Percentiles rank a stretch among this genome's conserved stretches.
Conservation (phyloP, 345 rosid species). For the Kandelia obovata region DNA sequence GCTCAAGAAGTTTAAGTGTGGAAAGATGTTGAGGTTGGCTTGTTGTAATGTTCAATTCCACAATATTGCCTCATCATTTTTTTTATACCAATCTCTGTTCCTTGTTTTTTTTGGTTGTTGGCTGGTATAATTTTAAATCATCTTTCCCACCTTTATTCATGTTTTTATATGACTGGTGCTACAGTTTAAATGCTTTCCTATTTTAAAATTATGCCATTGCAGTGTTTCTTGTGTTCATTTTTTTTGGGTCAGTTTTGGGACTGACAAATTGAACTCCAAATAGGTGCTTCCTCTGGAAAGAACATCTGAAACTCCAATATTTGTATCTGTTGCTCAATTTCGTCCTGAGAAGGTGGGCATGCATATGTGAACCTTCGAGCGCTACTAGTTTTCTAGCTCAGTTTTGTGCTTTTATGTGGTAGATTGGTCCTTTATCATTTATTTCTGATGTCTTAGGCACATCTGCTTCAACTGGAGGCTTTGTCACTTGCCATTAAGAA, state of each 20-base stretch:
- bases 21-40: not conserved
- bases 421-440: slow-evolving; percentile 18
- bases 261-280: slow-evolving; percentile 17
- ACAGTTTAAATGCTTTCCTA: too few relatives aligned
- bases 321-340: slow-evolving; percentile 92
- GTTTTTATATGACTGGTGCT: too few relatives aligned
- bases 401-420: slow-evolving; percentile 20
- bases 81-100: too few relatives aligned
- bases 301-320: slow-evolving; percentile 46
- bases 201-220: too few relatives aligned
- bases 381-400: slow-evolving; percentile 31
- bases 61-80: too few relatives aligned
- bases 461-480: slow-evolving; percentile 85
- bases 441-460: slow-evolving; percentile 63
- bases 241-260: not conserved
- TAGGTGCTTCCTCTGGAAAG: slow-evolving; percentile 82
- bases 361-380: slow-evolving; percentile 36
- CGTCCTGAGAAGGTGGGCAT: slow-evolving; percentile 98
- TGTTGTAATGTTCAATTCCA: not conserved
- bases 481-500: slow-evolving; percentile 57
- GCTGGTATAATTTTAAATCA: too few relatives aligned
- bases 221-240: not conserved
- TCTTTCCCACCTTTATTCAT: too few relatives aligned
- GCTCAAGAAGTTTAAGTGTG: not conserved
- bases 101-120: too few relatives aligned